Evolutionary conservation across 176 grass and related monocot species (phyloP).

Genomic region (Poa annua): DNA sequence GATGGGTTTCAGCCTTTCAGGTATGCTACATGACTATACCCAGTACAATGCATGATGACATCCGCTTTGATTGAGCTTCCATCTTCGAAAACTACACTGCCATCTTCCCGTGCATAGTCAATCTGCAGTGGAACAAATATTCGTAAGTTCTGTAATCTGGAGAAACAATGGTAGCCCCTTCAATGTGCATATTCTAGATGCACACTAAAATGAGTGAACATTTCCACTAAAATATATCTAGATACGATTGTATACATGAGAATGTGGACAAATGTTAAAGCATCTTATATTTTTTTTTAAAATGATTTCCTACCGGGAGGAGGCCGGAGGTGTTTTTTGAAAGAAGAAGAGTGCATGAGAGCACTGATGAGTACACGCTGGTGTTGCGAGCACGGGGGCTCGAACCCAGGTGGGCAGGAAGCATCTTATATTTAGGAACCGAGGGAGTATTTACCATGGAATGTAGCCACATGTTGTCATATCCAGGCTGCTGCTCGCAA

Average conservation of each 20-base stretch:
- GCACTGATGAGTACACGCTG: too few species aligned
- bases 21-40: slow-evolving; percentile 46
- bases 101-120: slow-evolving; percentile 52
- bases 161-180: slow-evolving; percentile 26
- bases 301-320: too few species aligned
- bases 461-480: slow-evolving; percentile 84
- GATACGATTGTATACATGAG: too few species aligned
- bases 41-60: slow-evolving; percentile 83
- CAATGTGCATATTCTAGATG: not conserved
- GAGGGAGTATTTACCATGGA: slow-evolving; percentile 58
- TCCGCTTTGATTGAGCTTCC: slow-evolving; percentile 58
- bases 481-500: slow-evolving; percentile 54
- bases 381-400: too few species aligned
- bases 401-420: too few species aligned
- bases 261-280: too few species aligned
- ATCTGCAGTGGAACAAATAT: slow-evolving; percentile 59
- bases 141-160: not conserved
- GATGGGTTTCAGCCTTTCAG: not conserved
- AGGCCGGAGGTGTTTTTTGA: too few species aligned
- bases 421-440: too few species aligned
- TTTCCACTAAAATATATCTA: too few species aligned
- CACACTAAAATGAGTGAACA: too few species aligned
- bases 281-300: too few species aligned
- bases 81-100: slow-evolving; percentile 63
- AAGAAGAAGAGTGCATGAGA: too few species aligned